A percentile compares a stretch with the other conserved stretches of the same genome.
Evolutionary conservation across 148 eudicot genomes (phyloP).

Genomic region (Amaranthus hypochondriacus): DNA sequence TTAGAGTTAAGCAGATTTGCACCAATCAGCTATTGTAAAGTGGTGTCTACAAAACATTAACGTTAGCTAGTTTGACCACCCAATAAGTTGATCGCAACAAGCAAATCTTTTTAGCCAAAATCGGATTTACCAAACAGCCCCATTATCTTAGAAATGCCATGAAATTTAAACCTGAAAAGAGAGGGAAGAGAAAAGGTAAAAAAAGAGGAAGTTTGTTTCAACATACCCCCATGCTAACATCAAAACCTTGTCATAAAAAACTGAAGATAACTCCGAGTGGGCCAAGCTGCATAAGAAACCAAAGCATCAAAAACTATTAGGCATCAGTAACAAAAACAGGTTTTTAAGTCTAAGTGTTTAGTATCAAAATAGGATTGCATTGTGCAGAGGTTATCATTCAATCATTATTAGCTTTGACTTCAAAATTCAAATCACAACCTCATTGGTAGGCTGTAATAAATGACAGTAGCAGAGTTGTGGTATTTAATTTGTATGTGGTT

Average conservation of each 20-base stretch:
- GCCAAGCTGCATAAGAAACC: slow-evolving; percentile 52
- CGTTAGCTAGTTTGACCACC: too few relatives aligned
- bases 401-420: background rate
- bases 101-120: too few relatives aligned
- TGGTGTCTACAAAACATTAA: too few relatives aligned
- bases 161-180: background rate
- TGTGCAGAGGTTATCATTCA: background rate
- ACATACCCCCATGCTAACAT: slow-evolving; percentile 93
- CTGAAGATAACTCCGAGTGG: slow-evolving; percentile 77
- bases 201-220: background rate
- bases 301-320: slow-evolving; percentile 6
- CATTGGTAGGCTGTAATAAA: too few relatives aligned
- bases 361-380: slow-evolving; percentile 1
- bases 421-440: background rate
- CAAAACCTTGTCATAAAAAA: slow-evolving; percentile 87
- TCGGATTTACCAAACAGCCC: too few relatives aligned
- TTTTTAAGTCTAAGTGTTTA: background rate
- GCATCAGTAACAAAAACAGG: background rate
- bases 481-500: too few relatives aligned
- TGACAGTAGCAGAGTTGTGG: too few relatives aligned
- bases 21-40: too few relatives aligned
- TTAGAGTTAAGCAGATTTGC: too few relatives aligned
- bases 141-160: background rate
- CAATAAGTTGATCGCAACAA: too few relatives aligned
- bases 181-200: slow-evolving; percentile 2